Base-by-base conservation (phyloP, 2,329 filamentous ascomycete genomes). In the Stemphylium vesicarium region DNA sequence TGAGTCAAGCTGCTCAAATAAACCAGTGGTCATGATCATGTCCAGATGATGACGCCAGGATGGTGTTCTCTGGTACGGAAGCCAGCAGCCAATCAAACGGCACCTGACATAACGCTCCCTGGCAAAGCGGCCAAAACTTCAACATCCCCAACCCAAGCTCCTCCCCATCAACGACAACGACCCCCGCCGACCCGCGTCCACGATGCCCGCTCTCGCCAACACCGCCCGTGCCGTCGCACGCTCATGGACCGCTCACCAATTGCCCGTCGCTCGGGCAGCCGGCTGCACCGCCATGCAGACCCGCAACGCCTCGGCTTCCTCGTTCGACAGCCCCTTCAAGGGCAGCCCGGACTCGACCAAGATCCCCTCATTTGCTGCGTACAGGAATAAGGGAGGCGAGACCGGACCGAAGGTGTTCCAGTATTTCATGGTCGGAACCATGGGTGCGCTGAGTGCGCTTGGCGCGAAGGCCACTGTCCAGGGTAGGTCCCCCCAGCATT, bases 391-490 rank as follows among this genome's bases (percentile, higher is more conserved):
- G 76, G 80, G 82, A 64, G 80, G 81, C 68, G 83, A 88, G 77
- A 84, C 81, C 66, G 83, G 83, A 73, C 96, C 96, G 81, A 89
- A 93, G 83, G 82, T 96, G 68, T 95, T 96, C 79, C 88, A 88
- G 73, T 99, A 99, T 86, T 98, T 99, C 82, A 96, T 98, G 91
- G 95, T 96, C 66, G 95, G 95, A 72, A 88, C 91, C 52, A 89
- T 99, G 85, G 95, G 95, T 76, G 89, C 95, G 73, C 84, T 98
- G 77, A 88, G 90, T 64, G 94, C 94, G 55, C 90, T 95, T 66
- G 94, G 94, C 75, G 95, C 94, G 77, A 99, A 99, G 89, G 92
- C 91, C 71, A 98, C 95, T 64, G 92, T 99, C 68, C 92, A 97
- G 85, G 94, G 95, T 99, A 86, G 77, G 90, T 65, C 50, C 31